Percentiles rank a stretch among this genome's conserved stretches.
These are phyloP conservation scores for Sechiopsis laciniata DNA, from an alignment of 306 rosid species.

Conservation along the genomic window DNA sequence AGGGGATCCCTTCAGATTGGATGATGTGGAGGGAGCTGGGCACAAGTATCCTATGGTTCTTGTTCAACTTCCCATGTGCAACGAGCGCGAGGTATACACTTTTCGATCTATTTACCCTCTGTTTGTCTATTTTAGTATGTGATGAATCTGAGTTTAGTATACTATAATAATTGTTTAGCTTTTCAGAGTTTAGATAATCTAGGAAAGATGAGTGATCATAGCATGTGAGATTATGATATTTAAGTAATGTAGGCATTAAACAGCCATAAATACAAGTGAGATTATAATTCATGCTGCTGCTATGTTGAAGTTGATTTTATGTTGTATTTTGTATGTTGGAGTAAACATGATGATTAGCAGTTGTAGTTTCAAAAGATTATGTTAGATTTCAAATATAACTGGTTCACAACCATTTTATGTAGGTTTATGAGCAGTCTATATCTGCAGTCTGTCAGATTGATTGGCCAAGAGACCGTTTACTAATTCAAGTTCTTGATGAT, in stretches of 20 bases:
- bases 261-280: no score
- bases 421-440: constrained; percentile 94
- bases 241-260: not conserved
- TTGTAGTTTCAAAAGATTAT: constrained; percentile 9
- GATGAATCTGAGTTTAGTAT: no score
- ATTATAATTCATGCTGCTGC: no score
- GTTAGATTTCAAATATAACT: constrained; percentile 16
- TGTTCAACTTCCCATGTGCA: constrained; percentile 95
- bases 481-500: constrained; percentile 93
- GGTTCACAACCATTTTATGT: constrained; percentile 29
- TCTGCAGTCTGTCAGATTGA: constrained; percentile 83
- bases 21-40: constrained; percentile 60
- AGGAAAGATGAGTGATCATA: no score
- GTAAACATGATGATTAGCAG: constrained; percentile 2
- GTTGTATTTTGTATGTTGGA: not conserved
- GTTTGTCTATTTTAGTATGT: not conserved
- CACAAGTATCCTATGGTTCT: constrained; percentile 78
- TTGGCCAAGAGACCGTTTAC: constrained; percentile 80
- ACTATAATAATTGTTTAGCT: no score
- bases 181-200: no score
- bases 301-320: not conserved
- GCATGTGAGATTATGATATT: no score
- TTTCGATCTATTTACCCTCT: not conserved
- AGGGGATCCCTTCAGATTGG: constrained; percentile 43
- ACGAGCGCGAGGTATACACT: constrained; percentile 72